phyloP scores from a whole-genome alignment of 2,329 filamentous ascomycete species.

The Rasamsonia emersonii region DNA sequence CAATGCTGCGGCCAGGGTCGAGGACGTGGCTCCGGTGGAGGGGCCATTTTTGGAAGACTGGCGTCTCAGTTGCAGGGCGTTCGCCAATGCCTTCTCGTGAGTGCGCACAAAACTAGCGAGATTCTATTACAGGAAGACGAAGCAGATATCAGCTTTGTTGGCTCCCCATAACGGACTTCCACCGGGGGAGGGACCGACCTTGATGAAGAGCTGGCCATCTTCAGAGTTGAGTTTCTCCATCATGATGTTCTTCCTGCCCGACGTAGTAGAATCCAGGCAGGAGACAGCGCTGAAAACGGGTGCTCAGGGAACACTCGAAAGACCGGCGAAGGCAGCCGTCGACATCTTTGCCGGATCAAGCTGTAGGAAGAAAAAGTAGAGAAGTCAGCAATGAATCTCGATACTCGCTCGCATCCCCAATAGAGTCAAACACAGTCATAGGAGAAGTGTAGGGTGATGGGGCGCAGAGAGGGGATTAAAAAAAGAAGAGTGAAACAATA shows the following conservation, averaged over 20 bases:
- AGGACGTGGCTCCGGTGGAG: constrained; percentile 53
- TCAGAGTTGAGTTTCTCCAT: constrained; percentile 44
- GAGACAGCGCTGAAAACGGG: constrained; percentile 26
- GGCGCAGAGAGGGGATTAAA: too few species aligned
- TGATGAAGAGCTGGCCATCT: constrained; percentile 43
- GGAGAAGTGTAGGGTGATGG: too few species aligned
- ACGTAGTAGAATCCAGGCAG: constrained; percentile 21
- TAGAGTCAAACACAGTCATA: too few species aligned
- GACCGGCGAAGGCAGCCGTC: constrained; percentile 15
- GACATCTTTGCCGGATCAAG: constrained; percentile 24
- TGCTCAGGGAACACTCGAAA: constrained; percentile 25
- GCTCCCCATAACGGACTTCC: constrained; percentile 2
- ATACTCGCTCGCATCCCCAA: too few species aligned
- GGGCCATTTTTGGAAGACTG: constrained; percentile 60
- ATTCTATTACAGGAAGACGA: constrained; percentile 51
- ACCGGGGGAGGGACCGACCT: constrained; percentile 22
- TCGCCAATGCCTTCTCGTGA: constrained; percentile 93
- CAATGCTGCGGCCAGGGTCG: constrained; percentile 69
- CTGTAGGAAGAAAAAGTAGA: constrained; percentile 10
- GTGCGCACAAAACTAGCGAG: constrained; percentile 92
- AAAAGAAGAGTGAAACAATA: too few species aligned
- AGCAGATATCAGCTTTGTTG: constrained; percentile 6
- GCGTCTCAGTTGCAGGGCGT: constrained; percentile 79
- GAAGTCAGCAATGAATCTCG: constrained; percentile 12
- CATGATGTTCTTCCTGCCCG: constrained; percentile 21